These are phyloP conservation scores for Exophiala aquamarina DNA, from an alignment of 2,329 filamentous ascomycete species.

Conservation along the genomic window DNA sequence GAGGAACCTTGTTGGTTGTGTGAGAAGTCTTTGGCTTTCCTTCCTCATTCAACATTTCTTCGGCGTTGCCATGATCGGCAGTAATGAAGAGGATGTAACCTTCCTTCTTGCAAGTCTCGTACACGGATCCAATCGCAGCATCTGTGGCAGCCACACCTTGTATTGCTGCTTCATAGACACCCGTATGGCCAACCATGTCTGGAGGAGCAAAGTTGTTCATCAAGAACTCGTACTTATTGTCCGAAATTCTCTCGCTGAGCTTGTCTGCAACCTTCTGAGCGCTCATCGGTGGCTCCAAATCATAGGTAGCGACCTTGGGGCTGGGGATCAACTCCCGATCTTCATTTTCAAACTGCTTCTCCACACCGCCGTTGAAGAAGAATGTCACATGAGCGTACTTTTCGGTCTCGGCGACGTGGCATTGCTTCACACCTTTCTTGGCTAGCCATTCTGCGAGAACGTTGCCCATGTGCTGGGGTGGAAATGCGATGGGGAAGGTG, in stretches of 20 bases:
- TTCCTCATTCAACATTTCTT: constrained; percentile 97
- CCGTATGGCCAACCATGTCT: constrained; percentile 99
- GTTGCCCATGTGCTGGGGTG: constrained; percentile 93
- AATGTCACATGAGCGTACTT: constrained; percentile 99
- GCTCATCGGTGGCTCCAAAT: constrained; percentile 93
- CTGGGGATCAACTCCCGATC: constrained; percentile 91
- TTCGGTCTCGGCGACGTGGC: constrained; percentile 96
- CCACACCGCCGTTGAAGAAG: constrained; percentile 99
- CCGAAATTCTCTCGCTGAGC: constrained; percentile 79
- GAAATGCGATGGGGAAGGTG: constrained; percentile 87
- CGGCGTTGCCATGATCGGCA: constrained; percentile 94
- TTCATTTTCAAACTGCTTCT: constrained; percentile 93
- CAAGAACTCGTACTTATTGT: constrained; percentile 88
- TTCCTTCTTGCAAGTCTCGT: constrained; percentile 89
- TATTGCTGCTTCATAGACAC: constrained; percentile 92
- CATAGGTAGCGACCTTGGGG: constrained; percentile 94
- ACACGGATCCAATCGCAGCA: constrained; percentile 88
- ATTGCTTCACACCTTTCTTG: constrained; percentile 86
- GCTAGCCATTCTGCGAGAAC: constrained; percentile 96
- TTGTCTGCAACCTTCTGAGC: constrained; percentile 86
- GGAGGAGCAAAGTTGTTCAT: constrained; percentile 99
- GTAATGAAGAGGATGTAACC: constrained; percentile 95
- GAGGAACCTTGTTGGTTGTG: constrained; percentile 96
- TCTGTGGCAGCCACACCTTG: constrained; percentile 83
- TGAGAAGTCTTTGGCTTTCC: constrained; percentile 98